These are phyloP conservation scores for Simmondsia chinensis DNA, from an alignment of 148 eudicot species.

Conservation along the genomic window DNA sequence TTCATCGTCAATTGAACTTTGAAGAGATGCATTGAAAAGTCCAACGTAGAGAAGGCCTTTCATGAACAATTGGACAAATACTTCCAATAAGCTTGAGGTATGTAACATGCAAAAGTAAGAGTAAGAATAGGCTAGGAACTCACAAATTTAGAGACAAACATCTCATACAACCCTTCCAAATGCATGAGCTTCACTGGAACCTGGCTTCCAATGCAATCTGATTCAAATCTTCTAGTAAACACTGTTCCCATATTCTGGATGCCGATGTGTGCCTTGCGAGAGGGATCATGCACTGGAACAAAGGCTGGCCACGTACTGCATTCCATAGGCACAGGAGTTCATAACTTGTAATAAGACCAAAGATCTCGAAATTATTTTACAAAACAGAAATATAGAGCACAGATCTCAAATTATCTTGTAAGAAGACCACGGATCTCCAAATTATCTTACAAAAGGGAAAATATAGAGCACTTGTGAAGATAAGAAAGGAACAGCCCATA, in stretches of 20 bases:
- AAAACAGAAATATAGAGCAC: not conserved
- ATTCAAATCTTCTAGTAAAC: conserved; percentile 93
- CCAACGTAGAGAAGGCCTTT: conserved; percentile 73
- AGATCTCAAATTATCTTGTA: not conserved
- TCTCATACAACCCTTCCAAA: conserved; percentile 89
- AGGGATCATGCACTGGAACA: conserved; percentile 95
- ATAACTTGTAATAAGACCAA: not conserved
- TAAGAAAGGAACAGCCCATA: not conserved
- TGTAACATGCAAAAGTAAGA: not conserved
- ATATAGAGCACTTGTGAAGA: not conserved
- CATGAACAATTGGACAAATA: conserved; percentile 13
- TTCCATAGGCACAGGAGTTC: conserved; percentile 3
- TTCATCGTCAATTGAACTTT: conserved; percentile 76
- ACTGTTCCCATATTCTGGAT: conserved; percentile 95
- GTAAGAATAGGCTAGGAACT: conserved; percentile 21
- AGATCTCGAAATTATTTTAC: not conserved
- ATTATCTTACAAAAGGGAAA: too few relatives aligned
- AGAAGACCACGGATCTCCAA: not conserved
- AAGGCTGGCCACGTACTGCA: conserved; percentile 96
- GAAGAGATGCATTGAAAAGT: conserved; percentile 56
- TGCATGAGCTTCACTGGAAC: conserved; percentile 97
- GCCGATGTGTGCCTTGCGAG: conserved; percentile 87
- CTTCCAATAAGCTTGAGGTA: not conserved
- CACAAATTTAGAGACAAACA: conserved; percentile 92
- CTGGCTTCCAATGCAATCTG: conserved; percentile 89